Base-by-base conservation (phyloP, 495 filamentous ascomycete genomes). In the Aspergillus nanangensis region DNA sequence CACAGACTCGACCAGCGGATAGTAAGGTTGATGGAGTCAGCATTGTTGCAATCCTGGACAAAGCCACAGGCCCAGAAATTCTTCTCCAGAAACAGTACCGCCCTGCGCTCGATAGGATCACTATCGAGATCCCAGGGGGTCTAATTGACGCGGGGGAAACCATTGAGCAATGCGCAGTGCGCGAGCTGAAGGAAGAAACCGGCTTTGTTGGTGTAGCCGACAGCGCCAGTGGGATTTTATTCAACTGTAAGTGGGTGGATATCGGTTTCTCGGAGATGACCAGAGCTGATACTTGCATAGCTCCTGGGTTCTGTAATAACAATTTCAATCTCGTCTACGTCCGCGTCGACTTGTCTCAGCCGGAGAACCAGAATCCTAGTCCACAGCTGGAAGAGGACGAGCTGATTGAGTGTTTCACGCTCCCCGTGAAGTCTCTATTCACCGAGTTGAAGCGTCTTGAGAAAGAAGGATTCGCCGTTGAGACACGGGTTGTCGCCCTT, bases 141-240 rank as follows among this genome's bases (percentile, higher is more conserved):
- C 66, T 96, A 8, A 79, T 95, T 11, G 91, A 96, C 63, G 83
- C 81, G 7, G 81, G 79, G 19, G 91, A 96, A 61, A 86, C 80
- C 0, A 78, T 84, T 1, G 86, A 90, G 56, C 62, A 86, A 48
- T 86, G 86, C 41, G 91, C 91, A 8, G 74, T 95, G 9, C 74
- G 91, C 9, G 91, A 96, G 57, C 72, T 98, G 49, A 88, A 81
- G 55, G 93, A 98, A 63, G 93, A 98, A 66, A 96, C 93, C 0
- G 93, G 93, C 3, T 96, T 92, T 60, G 78, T 88, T 19, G 90
- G 86, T 17, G 72, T 79, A 20, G 81, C 77, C 1, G 65, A 76
- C 33, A 75, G 84, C 59, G 78, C 77, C 5, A 88, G 83, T 45
- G 78, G 83, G 17, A 64, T 94, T 14, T 90, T 94, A 86, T 94